Percentiles rank a stretch among this genome's conserved stretches.
Conservation (phyloP, 257 asterid genomes). For the Gardenia jasminoides region DNA sequence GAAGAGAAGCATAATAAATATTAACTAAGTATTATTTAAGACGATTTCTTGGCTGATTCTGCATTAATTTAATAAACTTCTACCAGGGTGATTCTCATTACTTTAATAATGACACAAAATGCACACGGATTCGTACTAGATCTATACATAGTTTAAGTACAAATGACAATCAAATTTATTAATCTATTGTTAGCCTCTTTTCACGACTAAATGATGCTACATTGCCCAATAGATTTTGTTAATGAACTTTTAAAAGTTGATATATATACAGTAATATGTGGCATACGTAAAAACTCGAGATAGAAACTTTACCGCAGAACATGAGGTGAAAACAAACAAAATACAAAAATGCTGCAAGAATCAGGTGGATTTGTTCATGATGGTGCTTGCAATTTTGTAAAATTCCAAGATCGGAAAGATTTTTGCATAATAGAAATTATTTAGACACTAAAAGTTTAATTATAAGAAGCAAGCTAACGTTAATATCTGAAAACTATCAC, state of each 20-base stretch:
- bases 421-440: no score
- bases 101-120: background rate
- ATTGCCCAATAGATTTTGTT: no score
- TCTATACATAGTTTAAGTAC: no score
- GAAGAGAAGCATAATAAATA: background rate
- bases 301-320: background rate
- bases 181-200: background rate
- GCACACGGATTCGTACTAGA: no score
- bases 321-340: background rate
- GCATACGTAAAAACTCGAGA: background rate
- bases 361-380: background rate
- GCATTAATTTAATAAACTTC: no score
- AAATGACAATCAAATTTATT: background rate
- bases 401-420: no score
- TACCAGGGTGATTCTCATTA: background rate
- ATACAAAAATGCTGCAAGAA: background rate
- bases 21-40: no score
- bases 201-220: background rate
- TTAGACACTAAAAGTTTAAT: background rate
- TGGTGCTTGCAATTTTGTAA: background rate
- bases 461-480: background rate
- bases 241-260: no score
- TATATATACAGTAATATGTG: no score
- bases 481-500: background rate
- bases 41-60: no score